Conservation (phyloP, 495 filamentous ascomycete species). For the Trichoderma asperelloides region DNA sequence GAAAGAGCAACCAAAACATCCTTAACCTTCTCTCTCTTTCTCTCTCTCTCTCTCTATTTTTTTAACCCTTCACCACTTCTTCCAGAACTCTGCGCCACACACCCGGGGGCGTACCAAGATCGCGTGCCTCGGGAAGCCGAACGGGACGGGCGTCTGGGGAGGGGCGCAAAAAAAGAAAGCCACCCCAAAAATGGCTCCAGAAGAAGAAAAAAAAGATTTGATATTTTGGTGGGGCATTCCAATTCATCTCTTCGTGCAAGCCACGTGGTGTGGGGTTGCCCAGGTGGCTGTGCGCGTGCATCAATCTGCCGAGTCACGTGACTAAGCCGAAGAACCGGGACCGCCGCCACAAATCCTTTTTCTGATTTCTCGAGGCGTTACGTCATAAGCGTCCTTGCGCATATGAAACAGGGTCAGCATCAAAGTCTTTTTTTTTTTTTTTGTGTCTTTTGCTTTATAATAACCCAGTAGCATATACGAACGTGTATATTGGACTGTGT, state of each 20-base stretch:
- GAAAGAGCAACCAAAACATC: too few relatives aligned
- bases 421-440: too few relatives aligned
- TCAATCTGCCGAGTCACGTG: neutral
- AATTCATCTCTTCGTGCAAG: neutral
- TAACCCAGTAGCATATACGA: too few relatives aligned
- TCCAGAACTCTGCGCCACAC: neutral
- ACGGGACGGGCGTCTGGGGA: neutral
- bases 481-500: too few relatives aligned
- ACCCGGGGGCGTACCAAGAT: neutral
- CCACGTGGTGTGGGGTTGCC: neutral
- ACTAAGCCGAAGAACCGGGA: neutral
- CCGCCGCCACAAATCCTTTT: neutral
- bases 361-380: neutral
- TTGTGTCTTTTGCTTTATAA: too few relatives aligned
- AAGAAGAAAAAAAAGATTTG: neutral
- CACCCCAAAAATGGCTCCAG: neutral
- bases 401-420: neutral
- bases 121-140: neutral
- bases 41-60: too few relatives aligned
- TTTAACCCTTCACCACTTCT: neutral
- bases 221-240: neutral
- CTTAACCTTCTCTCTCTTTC: too few relatives aligned
- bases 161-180: neutral
- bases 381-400: neutral
- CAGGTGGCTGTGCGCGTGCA: neutral